A percentile compares a stretch with the other conserved stretches of the same genome.
Evolutionary conservation across 2,329 filamentous ascomycete genomes (phyloP).

Genomic region (Ramularia collo-cygni): DNA sequence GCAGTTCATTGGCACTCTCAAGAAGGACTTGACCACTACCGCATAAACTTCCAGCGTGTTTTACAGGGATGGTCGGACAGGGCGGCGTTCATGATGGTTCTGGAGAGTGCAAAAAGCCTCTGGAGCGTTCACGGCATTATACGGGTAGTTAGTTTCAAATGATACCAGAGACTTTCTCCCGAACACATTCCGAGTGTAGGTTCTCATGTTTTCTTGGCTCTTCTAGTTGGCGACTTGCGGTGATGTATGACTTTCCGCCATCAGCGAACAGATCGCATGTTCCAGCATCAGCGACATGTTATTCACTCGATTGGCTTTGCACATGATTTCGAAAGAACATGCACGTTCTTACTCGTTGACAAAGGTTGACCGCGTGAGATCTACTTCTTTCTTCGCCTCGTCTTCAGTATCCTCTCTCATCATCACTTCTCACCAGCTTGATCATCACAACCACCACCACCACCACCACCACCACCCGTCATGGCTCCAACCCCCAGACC

Average conservation of each 20-base stretch:
- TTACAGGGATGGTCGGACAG: conserved; percentile 6
- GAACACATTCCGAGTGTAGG: neutral
- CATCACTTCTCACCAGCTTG: too few species aligned
- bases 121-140: conserved; percentile 10
- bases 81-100: conserved; percentile 9
- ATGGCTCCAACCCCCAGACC: too few species aligned
- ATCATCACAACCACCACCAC: neutral
- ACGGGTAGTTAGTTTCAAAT: conserved; percentile 13
- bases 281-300: neutral
- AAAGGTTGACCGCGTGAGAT: too few species aligned
- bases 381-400: too few species aligned
- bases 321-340: too few species aligned
- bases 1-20: conserved; percentile 95
- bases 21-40: conserved; percentile 74
- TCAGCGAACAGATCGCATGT: neutral
- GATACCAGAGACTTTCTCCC: conserved; percentile 11
- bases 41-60: conserved; percentile 17
- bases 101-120: conserved; percentile 6
- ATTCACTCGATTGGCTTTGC: neutral
- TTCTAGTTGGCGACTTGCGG: too few species aligned
- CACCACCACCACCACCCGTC: conserved; percentile 3
- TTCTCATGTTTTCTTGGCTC: neutral
- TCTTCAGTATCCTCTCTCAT: too few species aligned
- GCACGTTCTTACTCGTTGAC: too few species aligned
- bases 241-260: neutral